phyloP scores from a whole-genome alignment of 192 early-diverging fungal genomes.

The Geranomyces variabilis region DNA sequence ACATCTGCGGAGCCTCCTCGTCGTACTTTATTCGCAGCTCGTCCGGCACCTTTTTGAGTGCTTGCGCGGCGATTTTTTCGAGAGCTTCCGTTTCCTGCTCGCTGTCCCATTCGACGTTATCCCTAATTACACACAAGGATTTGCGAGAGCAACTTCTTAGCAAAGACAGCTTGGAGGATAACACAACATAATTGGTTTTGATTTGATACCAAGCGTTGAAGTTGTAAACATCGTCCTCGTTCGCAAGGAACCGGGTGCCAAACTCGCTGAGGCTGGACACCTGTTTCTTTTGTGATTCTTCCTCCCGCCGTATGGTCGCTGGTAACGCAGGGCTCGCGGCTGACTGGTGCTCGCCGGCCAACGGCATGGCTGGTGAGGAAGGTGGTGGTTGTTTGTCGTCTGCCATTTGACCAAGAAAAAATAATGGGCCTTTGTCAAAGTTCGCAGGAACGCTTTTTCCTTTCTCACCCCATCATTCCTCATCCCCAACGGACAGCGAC shows the following conservation, averaged over 20 bases:
- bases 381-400: no score
- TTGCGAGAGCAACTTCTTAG: background rate
- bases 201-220: conserved; percentile 91
- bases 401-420: no score
- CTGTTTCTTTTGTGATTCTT: conserved; percentile 28
- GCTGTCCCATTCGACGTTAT: conserved; percentile 88
- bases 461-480: no score
- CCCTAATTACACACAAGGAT: conserved; percentile 57
- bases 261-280: conserved; percentile 51
- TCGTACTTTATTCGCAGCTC: conserved; percentile 61
- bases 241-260: conserved; percentile 72
- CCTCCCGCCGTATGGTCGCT: conserved; percentile 5
- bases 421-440: no score
- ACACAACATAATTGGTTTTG: background rate
- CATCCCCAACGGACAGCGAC: no score
- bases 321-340: no score
- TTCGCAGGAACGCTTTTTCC: no score
- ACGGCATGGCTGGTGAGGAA: no score
- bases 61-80: conserved; percentile 75
- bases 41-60: conserved; percentile 66
- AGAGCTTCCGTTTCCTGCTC: conserved; percentile 81
- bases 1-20: conserved; percentile 53
- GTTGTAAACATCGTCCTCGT: conserved; percentile 78
- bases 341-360: no score
- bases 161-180: background rate